Evolutionary conservation across 2,329 filamentous ascomycete species (phyloP), one percentile per base, ranked within the genome.

Genomic region (Lachnellula arida): DNA sequence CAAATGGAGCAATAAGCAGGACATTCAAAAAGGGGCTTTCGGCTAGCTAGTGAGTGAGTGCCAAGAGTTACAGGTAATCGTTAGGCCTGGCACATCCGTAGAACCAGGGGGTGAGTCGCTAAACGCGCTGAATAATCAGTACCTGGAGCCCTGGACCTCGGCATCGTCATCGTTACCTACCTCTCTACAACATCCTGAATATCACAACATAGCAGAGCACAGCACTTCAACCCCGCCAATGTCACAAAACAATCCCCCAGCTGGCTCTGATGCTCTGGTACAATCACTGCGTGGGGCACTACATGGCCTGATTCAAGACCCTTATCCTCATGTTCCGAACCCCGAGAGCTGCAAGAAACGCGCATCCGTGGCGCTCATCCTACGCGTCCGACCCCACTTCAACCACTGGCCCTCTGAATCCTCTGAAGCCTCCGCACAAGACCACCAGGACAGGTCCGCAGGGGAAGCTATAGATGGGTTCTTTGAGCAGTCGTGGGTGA

Each of bases 401-500:
- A 65, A 76, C 23, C 76, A 84, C 63, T 80, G 77, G 73, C 79
- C 81, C 7, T 64, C 71, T 19, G 63, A 64, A 47, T 54, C 9
- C 28, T 32, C 28, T 11, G 9, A 32, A 32, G 3, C 28, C 9
- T 32, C 59, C 6, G 53, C 66, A 65, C 9, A 61, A 17, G 46
- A 49, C 15, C 44, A 17, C 11, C 40, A 34, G 23, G 42, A 44
- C 11, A 23, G 23, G 22, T 39, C 62, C 22, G 39, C 71, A 39
- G 62, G 73, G 54, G 70, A 77, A 40, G 73, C 77, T 40, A 59
- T 85, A 37, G 71, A 80, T 34, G 70, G 75, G 8, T 88, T 87
- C 73, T 88, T 88, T 66, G 71, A 74, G 1, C 82, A 85, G 63
- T 68, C 77, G 15, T 89, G 86, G 86, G 83, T 86, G 6, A 77